phyloP scores from a whole-genome alignment of 176 grass and related monocot genomes.

The Aegilops longissima region DNA sequence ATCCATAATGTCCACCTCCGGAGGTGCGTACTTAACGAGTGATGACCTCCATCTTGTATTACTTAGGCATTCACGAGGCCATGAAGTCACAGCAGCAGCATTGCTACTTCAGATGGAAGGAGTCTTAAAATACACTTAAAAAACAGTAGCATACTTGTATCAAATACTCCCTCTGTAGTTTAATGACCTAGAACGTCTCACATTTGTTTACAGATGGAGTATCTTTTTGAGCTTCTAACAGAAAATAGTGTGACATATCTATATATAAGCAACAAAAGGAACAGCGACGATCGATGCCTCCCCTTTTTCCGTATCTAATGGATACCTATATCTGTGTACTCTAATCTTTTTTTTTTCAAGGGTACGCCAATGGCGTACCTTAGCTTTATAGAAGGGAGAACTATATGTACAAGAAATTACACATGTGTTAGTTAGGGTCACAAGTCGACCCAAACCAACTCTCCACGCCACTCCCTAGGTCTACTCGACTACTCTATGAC shows the following conservation, averaged over 20 bases:
- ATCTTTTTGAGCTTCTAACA: neutral
- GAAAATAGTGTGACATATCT: neutral
- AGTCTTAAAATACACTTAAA: neutral
- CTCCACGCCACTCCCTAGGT: too few relatives aligned
- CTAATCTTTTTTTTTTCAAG: too few relatives aligned
- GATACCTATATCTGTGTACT: neutral
- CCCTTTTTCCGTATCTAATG: neutral
- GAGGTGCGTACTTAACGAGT: slow-evolving; percentile 38
- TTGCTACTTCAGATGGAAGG: neutral
- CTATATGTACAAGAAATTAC: too few relatives aligned
- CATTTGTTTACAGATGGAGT: too few relatives aligned
- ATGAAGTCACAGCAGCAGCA: neutral
- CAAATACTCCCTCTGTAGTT: neutral
- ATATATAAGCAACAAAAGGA: neutral
- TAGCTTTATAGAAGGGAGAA: too few relatives aligned
- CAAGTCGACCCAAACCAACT: too few relatives aligned
- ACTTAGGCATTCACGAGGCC: neutral
- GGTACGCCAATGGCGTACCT: too few relatives aligned
- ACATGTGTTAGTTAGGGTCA: too few relatives aligned
- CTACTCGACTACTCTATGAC: too few relatives aligned
- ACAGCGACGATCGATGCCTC: neutral
- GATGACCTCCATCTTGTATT: neutral
- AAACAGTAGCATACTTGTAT: neutral
- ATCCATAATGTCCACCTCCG: slow-evolving; percentile 71
- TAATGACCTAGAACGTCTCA: too few relatives aligned